Evolutionary conservation across 495 filamentous ascomycete genomes (phyloP), one percentile per base, ranked within the genome.

Genomic region (Penicillium taxi): DNA sequence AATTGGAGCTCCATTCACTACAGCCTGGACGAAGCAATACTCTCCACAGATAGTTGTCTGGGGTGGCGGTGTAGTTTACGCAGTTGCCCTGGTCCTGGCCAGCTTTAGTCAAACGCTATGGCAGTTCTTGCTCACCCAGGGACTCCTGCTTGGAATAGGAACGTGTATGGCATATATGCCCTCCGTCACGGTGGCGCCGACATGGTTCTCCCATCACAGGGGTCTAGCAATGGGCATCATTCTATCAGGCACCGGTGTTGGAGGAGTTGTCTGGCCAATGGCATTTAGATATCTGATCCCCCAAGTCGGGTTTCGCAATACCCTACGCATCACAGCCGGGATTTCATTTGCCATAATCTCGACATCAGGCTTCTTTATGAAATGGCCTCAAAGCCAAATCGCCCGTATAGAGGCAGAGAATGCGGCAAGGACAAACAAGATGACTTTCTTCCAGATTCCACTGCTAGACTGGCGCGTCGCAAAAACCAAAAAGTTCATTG

Each of bases 101-200:
- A 62, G 56, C 15, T 59, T 68, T 26, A 51, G 63, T 3, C 36
- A 51, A 15, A 27, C 37, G 9, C 39, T 70, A 2, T 69, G 62
- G 64, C 64, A 67, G 21, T 66, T 68, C 24, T 25, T 45, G 5
- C 45, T 67, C 11, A 64, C 60, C 0, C 64, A 67, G 41, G 65
- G 65, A 6, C 18, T 63, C 17, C 44, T 69, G 1, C 20, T 56
- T 0, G 64, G 64, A 6, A 39, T 57, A 15, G 64, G 45, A 6
- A 57, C 58, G 0, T 67, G 58, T 34, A 37, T 70, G 19, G 30
- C 52, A 1, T 70, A 61, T 41, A 64, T 70, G 42, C 56, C 57
- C 2, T 44, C 60, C 11, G 52, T 63, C 2, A 58, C 62, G 5
- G 55, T 65, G 1, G 46, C 58, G 4, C 64, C 64, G 5, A 55